Conservation (phyloP, 2,329 filamentous ascomycete species). For the Phaeomoniella chlamydospora region DNA sequence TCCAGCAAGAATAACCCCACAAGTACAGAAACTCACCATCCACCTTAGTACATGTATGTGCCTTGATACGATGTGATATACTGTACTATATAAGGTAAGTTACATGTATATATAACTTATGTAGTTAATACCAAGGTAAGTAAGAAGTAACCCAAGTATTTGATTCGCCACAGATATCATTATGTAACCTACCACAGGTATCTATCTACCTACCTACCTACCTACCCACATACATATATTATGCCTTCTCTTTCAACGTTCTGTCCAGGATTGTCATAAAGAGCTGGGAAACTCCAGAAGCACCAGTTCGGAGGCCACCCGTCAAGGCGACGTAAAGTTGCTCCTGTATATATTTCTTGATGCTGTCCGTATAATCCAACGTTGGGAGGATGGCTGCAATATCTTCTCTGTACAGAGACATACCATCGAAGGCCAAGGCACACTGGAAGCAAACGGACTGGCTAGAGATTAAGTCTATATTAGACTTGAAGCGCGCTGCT, state of each 20-base stretch:
- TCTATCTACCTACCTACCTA: no score
- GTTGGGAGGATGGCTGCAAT: not conserved
- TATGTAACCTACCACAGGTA: no score
- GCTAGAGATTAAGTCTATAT: not conserved
- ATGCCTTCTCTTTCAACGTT: not conserved
- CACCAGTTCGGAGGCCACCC: not conserved
- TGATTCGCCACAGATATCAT: no score
- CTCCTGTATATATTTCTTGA: not conserved
- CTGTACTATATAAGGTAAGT: no score
- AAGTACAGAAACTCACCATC: no score
- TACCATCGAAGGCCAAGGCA: not conserved
- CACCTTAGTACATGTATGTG: no score
- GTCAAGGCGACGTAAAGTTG: not conserved
- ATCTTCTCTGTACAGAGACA: not conserved
- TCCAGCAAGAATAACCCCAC: no score
- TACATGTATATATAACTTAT: no score
- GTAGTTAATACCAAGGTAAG: no score
- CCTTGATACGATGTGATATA: no score
- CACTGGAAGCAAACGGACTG: not conserved
- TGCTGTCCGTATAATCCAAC: not conserved
- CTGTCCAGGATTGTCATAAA: not conserved
- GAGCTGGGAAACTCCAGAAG: not conserved
- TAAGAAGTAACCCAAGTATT: no score
- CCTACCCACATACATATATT: no score
- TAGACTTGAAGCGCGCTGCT: not conserved